Conservation (phyloP, 768 basidiomycete species). For the Hydnomerulius pinastri region DNA sequence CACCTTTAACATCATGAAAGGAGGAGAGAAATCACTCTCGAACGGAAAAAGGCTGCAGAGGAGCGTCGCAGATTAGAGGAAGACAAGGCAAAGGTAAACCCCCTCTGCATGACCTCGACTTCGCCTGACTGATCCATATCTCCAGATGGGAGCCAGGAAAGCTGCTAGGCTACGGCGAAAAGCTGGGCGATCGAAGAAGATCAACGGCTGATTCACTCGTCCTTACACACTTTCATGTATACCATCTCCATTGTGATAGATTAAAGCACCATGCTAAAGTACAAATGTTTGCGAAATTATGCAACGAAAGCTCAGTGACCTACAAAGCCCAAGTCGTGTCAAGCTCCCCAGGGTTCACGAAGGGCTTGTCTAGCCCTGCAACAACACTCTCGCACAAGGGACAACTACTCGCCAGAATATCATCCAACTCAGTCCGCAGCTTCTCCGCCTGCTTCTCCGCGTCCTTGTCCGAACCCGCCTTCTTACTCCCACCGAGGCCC, state of each 20-base stretch:
- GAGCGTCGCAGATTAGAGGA: conserved; percentile 61
- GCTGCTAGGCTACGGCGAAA: conserved; percentile 71
- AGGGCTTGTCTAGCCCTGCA: conserved; percentile 82
- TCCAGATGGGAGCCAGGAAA: conserved; percentile 79
- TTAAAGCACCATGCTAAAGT: conserved; percentile 9
- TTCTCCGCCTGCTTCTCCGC: conserved; percentile 67
- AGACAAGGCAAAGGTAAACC: conserved; percentile 32
- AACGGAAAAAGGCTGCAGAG: conserved; percentile 72
- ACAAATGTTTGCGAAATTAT: not conserved
- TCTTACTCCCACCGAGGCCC: conserved; percentile 47
- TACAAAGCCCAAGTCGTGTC: conserved; percentile 79
- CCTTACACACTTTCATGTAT: not conserved
- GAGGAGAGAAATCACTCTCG: conserved; percentile 64
- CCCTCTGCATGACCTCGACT: not conserved
- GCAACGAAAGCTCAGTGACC: not conserved
- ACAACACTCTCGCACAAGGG: conserved; percentile 93
- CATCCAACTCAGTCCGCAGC: conserved; percentile 83
- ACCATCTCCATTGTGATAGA: not conserved
- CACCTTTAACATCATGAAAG: conserved; percentile 36
- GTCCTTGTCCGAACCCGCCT: conserved; percentile 45
- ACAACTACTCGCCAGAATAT: conserved; percentile 85
- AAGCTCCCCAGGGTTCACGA: conserved; percentile 75
- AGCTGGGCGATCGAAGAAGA: conserved; percentile 78
- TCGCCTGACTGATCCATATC: not conserved
- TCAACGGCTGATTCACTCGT: conserved; percentile 59